Evolutionary conservation across 2,329 filamentous ascomycete species (phyloP).

Genomic region (Aspergillus udagawae): DNA sequence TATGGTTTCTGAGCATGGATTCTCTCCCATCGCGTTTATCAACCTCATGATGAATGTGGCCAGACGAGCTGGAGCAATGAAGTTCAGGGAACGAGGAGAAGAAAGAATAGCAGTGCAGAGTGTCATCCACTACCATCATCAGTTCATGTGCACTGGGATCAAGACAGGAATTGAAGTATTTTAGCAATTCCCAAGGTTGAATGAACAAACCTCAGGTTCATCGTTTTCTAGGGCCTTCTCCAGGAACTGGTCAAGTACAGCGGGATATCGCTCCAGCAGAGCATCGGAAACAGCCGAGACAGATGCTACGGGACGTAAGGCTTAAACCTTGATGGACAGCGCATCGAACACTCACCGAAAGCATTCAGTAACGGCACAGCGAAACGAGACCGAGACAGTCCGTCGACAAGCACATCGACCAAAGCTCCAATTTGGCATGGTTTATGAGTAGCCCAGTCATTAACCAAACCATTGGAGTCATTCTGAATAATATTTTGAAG

Average conservation of each 20-base stretch:
- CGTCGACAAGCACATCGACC: slow-evolving; percentile 45
- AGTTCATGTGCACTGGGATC: neutral
- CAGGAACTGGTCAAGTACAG: slow-evolving; percentile 33
- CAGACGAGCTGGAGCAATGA: slow-evolving; percentile 31
- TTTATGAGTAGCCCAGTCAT: slow-evolving; percentile 46
- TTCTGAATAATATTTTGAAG: slow-evolving; percentile 25
- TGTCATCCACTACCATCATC: slow-evolving; percentile 23
- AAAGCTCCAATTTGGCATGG: slow-evolving; percentile 48
- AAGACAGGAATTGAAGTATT: neutral
- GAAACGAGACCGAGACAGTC: slow-evolving; percentile 49
- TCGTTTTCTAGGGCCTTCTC: slow-evolving; percentile 24
- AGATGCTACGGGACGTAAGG: slow-evolving; percentile 21
- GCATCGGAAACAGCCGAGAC: slow-evolving; percentile 28
- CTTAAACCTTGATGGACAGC: slow-evolving; percentile 1
- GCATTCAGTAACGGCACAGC: slow-evolving; percentile 47
- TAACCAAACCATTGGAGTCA: slow-evolving; percentile 34
- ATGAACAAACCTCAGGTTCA: slow-evolving; percentile 27
- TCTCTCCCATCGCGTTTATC: slow-evolving; percentile 24
- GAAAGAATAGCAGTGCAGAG: slow-evolving; percentile 34
- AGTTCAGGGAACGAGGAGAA: slow-evolving; percentile 24
- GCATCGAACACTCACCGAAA: slow-evolving; percentile 38
- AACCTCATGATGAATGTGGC: slow-evolving; percentile 30
- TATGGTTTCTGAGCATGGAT: slow-evolving; percentile 31
- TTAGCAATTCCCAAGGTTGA: neutral
- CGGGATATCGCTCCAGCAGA: slow-evolving; percentile 29